phyloP scores from a whole-genome alignment of 208 protist species.

The Trichomonas tenax region DNA sequence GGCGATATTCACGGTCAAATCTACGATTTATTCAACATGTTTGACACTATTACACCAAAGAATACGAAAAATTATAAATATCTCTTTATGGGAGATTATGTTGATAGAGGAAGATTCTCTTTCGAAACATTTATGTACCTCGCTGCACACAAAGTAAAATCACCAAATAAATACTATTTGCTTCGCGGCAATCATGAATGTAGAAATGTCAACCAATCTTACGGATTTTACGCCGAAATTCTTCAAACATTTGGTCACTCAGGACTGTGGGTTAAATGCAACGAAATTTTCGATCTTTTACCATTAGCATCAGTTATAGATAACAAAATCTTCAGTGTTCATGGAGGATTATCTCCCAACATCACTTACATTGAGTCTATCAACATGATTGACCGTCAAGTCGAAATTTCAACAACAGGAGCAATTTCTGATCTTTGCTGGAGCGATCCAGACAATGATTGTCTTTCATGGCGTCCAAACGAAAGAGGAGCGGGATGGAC shows the following conservation, averaged over 20 bases:
- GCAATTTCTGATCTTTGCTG: conserved; percentile 39
- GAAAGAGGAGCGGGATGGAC: conserved; percentile 66
- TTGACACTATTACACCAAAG: conserved; percentile 51
- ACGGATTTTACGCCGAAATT: conserved; percentile 74
- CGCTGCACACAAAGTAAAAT: conserved; percentile 45
- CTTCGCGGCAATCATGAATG: conserved; percentile 75
- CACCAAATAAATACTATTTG: conserved; percentile 61
- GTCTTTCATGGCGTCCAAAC: conserved; percentile 56
- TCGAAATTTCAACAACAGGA: conserved; percentile 54
- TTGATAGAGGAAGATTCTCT: conserved; percentile 29
- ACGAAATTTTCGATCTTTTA: conserved; percentile 59
- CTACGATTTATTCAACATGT: conserved; percentile 59
- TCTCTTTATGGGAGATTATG: conserved; percentile 67
- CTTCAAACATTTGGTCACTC: conserved; percentile 64
- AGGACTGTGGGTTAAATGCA: conserved; percentile 51
- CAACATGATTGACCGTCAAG: background rate
- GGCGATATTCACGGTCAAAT: conserved; percentile 40
- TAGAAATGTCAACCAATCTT: conserved; percentile 55
- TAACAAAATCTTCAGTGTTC: conserved; percentile 65
- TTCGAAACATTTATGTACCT: conserved; percentile 31
- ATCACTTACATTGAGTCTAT: conserved; percentile 67
- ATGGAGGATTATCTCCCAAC: conserved; percentile 74
- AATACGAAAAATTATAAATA: conserved; percentile 76
- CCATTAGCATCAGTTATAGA: conserved; percentile 54
- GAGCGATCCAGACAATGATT: conserved; percentile 42